Percentiles rank a stretch among this genome's conserved stretches.
Conservation (phyloP, 78 protist genomes). For the Creolimax fragrantissima region DNA sequence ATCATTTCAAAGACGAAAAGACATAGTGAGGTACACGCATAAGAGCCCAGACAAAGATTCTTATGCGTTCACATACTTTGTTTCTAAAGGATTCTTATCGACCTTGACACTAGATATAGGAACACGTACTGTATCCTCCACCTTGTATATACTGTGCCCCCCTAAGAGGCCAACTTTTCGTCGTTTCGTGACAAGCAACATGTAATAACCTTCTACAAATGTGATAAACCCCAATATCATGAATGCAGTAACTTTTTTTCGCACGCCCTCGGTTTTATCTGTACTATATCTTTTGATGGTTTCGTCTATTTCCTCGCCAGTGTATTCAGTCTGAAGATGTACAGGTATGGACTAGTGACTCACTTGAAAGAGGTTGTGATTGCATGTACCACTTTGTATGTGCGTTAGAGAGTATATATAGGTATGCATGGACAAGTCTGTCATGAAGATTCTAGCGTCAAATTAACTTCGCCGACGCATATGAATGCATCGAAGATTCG, state of each 20-base stretch:
- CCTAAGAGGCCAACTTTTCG: slow-evolving; percentile 70
- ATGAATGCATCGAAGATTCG: too few species aligned
- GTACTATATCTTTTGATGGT: background rate
- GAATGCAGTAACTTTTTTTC: background rate
- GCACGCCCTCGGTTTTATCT: background rate
- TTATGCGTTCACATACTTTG: background rate
- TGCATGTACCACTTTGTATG: too few species aligned
- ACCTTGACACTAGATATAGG: slow-evolving; percentile 14
- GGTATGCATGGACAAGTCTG: too few species aligned
- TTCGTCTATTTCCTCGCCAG: background rate
- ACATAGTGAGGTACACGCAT: background rate
- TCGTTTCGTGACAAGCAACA: slow-evolving; percentile 68
- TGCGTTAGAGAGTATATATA: too few species aligned
- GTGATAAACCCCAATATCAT: slow-evolving; percentile 63
- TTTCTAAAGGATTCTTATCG: background rate
- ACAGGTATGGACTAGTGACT: too few species aligned
- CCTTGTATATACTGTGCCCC: slow-evolving; percentile 56
- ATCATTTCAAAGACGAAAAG: background rate
- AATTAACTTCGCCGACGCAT: too few species aligned
- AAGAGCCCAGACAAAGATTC: background rate
- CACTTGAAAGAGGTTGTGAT: too few species aligned
- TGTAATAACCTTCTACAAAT: slow-evolving; percentile 76
- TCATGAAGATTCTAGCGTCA: too few species aligned
- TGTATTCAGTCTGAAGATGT: background rate
- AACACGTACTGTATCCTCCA: slow-evolving; percentile 50